Evolutionary conservation across 257 asterid genomes (phyloP), one percentile per base, ranked within the genome.

Genomic region (Mentha longifolia): DNA sequence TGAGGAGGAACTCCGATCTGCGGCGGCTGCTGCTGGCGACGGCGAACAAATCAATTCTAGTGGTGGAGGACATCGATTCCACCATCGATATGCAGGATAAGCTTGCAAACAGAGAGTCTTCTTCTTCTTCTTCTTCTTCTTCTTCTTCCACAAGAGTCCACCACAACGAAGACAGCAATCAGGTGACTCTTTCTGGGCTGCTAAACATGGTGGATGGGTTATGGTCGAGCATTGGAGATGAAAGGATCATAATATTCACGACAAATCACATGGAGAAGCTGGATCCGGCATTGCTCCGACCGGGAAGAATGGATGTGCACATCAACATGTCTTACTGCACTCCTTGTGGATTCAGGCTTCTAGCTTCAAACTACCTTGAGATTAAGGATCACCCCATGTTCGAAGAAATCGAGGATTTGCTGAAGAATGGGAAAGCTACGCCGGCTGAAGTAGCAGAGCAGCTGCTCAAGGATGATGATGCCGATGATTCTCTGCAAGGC

Each of bases 381-480:
- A 55, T 84, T 7, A 68, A 67, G 45, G 84, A 80, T 8, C 92
- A 88, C 66, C 31, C 9, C 0, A 63, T 75, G 60, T 85, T 88
- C 43, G 28, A 71, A 68, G 85, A 86, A 67, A 82, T 88, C 10
- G 91, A 85, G 67, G 86, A 68, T 3, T 66, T 72, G 79, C 76
- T 90, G 80, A n/a, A n/a, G n/a, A n/a, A n/a, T n/a, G n/a, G n/a
- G n/a, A n/a, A n/a, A 17, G 81, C 74, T 0, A 87, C 91, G 3
- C 96, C 96, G 0, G 92, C 96, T 16, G 89, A 89, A 74, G 87
- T 88, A 14, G 97, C 96, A 0, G 97, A 88, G 79, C 90, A 85
- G 47, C 83, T 90, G 68, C 78, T 90, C 76, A 83, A 81, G 83
- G 57, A 61, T 6, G 86, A 86, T 17, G 90, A 85, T 1, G 55